Evolutionary conservation across 2,329 filamentous ascomycete genomes (phyloP), one percentile per base, ranked within the genome.

Genomic region (Pleomassaria siparia): DNA sequence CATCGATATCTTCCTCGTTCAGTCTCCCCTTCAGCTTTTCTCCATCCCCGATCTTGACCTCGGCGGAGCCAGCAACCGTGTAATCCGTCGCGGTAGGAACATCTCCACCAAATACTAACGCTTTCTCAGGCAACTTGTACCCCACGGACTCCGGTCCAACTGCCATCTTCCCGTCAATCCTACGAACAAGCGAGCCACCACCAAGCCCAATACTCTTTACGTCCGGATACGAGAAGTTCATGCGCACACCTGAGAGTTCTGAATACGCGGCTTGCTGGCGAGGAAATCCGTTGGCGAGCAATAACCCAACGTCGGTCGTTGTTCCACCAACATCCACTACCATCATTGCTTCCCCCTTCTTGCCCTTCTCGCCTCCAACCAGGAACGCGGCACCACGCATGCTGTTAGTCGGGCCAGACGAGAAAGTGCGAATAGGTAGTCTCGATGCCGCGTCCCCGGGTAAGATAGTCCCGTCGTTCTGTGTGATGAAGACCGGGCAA

Each of bases 241-340:
- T 83, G 7, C 82, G 75, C 1, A 87, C 80, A 0, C 84, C 84
- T 0, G 80, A 80, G 2, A 87, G 71, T 25, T 84, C 78, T 26
- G 80, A 83, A 51, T 83, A 86, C 0, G 82, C 81, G 4, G 82
- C 80, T 41, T 81, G 78, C 61, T 85, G 81, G 25, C 83, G 74
- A 0, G 84, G 85, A 41, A 87, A 84, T 0, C 84, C 84, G 40
- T 80, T 85, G 0, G 78, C 74, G 6, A 83, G 74, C 3, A 87
- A 64, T 0, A 85, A 65, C 0, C 84, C 83, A 10, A 85, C 80
- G 54, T 87, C 84, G 0, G 82, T 80, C 0, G 84, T 87, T 0
- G 84, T 87, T 2, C 84, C 84, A 0, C 84, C 84, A 44, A 87
- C 80, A 56, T 87, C 84, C 2, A 86, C 79, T 0, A 87, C 83